Evolutionary conservation across 495 filamentous ascomycete species (phyloP).

Genomic region (Umbilicaria muhlenbergii): DNA sequence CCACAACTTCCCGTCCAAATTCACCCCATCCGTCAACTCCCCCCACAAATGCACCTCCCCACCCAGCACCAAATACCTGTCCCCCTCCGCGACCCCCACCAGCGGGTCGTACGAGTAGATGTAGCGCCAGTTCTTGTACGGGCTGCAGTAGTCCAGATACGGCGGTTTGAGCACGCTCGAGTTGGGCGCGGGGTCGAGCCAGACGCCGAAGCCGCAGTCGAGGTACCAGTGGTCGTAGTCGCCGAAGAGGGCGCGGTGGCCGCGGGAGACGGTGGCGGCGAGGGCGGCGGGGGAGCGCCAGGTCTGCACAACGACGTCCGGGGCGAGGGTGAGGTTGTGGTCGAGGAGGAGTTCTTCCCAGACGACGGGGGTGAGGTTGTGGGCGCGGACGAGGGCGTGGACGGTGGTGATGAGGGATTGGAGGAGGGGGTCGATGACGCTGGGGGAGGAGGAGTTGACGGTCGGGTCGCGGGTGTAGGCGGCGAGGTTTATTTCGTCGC

Average conservation of each 20-base stretch:
- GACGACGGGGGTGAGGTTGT: constrained; percentile 47
- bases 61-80: constrained; percentile 49
- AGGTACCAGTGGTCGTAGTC: constrained; percentile 70
- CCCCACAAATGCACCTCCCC: constrained; percentile 65
- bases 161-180: constrained; percentile 22
- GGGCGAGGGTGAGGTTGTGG: constrained; percentile 49
- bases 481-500: constrained; percentile 63
- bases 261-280: constrained; percentile 35
- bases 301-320: constrained; percentile 49
- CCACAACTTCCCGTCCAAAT: constrained; percentile 33
- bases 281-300: constrained; percentile 49
- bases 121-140: constrained; percentile 56
- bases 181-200: constrained; percentile 7
- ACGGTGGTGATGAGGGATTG: constrained; percentile 52
- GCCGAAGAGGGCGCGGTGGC: constrained; percentile 52
- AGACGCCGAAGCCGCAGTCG: constrained; percentile 35
- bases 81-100: constrained; percentile 33
- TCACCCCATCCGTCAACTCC: constrained; percentile 57
- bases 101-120: constrained; percentile 62
- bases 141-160: constrained; percentile 60
- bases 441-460: constrained; percentile 39
- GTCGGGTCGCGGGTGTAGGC: constrained; percentile 53
- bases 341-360: constrained; percentile 72
- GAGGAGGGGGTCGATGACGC: constrained; percentile 49
- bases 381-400: constrained; percentile 38